Percentiles rank a stretch among this genome's conserved stretches.
These are phyloP conservation scores for Mimosa pudica DNA, from an alignment of 306 rosid genomes.

Conservation along the genomic window DNA sequence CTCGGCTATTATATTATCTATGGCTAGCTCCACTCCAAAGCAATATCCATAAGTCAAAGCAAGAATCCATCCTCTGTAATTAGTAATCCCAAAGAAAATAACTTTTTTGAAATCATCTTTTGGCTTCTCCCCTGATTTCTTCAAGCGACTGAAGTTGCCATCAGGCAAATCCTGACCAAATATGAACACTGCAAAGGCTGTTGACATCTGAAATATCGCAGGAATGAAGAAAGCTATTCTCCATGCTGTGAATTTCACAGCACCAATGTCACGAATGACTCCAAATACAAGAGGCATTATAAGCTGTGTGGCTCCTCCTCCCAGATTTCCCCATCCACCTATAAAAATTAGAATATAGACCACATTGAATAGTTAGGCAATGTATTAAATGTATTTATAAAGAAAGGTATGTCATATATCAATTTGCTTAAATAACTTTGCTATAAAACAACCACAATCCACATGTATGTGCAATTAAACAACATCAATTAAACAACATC, in stretches of 20 bases:
- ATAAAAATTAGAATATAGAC: no score
- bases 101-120: neutral
- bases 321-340: neutral
- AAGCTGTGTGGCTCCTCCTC: conserved; percentile 6
- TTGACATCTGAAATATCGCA: neutral
- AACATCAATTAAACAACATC: no score
- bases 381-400: no score
- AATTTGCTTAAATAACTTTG: no score
- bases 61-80: conserved; percentile 3
- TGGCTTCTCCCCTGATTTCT: neutral
- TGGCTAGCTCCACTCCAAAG: neutral
- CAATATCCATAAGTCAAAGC: conserved; percentile 4
- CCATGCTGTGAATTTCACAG: neutral
- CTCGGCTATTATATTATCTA: neutral
- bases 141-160: neutral
- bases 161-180: conserved; percentile 6
- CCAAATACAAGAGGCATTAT: neutral
- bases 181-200: conserved; percentile 4
- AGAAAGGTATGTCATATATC: no score
- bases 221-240: neutral
- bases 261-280: neutral
- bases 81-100: neutral
- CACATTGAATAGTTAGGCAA: no score
- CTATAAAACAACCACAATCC: no score
- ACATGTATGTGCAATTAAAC: no score